These are phyloP conservation scores for Quercus berberidifolia DNA, from an alignment of 306 rosid genomes.

Conservation along the genomic window DNA sequence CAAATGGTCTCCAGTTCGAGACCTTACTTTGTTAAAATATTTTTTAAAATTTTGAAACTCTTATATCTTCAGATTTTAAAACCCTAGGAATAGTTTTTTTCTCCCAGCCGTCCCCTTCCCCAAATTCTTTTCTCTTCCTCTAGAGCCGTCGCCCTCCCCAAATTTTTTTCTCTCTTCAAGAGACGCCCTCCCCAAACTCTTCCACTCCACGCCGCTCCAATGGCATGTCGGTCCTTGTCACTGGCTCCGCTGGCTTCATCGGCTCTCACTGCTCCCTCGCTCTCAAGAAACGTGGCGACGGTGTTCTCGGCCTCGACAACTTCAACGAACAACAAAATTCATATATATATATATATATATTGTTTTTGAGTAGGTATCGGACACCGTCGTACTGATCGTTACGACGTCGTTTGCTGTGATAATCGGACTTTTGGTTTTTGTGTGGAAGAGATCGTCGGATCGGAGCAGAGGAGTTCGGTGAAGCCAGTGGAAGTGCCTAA, in stretches of 20 bases:
- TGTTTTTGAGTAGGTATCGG: slow-evolving; percentile 60
- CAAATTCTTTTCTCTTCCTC: too few relatives aligned
- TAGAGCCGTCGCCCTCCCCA: too few relatives aligned
- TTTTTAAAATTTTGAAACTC: too few relatives aligned
- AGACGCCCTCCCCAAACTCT: too few relatives aligned
- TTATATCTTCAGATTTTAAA: too few relatives aligned
- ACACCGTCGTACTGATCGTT: slow-evolving; percentile 42
- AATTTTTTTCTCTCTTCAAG: too few relatives aligned
- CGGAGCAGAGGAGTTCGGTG: slow-evolving; percentile 52
- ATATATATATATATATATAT: too few relatives aligned
- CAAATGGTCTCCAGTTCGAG: too few relatives aligned
- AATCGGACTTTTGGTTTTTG: slow-evolving; percentile 54
- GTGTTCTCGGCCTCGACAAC: slow-evolving; percentile 77
- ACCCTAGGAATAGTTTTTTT: too few relatives aligned
- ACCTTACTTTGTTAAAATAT: too few relatives aligned
- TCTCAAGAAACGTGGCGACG: slow-evolving; percentile 84
- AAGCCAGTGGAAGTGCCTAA: slow-evolving; percentile 58
- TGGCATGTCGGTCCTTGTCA: slow-evolving; percentile 70
- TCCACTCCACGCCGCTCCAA: slow-evolving; percentile 64
- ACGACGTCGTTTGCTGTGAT: slow-evolving; percentile 63
- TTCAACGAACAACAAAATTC: slow-evolving; percentile 72
- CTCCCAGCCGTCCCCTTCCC: too few relatives aligned
- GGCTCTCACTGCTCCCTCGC: slow-evolving; percentile 81
- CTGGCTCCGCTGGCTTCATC: slow-evolving; percentile 86
- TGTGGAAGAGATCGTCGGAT: slow-evolving; percentile 70